Base-by-base conservation (phyloP, 371 early-diverging fungal species). In the Mortierella sp. region DNA sequence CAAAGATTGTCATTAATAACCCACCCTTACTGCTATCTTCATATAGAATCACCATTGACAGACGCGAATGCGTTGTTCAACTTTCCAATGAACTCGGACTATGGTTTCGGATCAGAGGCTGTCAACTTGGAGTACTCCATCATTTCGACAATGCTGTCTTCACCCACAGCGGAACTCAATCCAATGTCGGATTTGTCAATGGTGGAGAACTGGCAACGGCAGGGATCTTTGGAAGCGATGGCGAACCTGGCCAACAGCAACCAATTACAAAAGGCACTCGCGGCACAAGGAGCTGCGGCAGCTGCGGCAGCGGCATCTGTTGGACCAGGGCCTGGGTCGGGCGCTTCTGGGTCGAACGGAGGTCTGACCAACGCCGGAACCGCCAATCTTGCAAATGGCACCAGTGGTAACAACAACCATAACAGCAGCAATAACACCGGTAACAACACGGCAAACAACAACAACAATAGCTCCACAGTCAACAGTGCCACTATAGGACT, bases 81-180 rank as follows among this genome's bases (percentile, higher is more conserved):
- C 45, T 80, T 80, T 52, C 80, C 84, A 74, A 80, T 83, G 83
- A 70, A 75, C 2, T 74, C 88, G 54, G 88, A 90, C 75, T 83
- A 89, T 55, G 92, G 90, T 44, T 97, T 97, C 88, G 96, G 96
- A 45, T 97, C 97, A 2, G 96, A 95, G 74, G 90, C 95, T 48
- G 91, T 95, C 79, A 96, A 96, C 83, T 91, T 96, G 42, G 97
- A 98, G 85, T 96, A 97, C 79, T 92, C 95, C 1, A 94, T 97
- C 48, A 89, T 97, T 26, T 95, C 96, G 16, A 96, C 91, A 77
- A 97, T 97, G 97, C 91, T 97, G 55, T 90, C 88, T 54, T 84
- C 87, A 21, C 77, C 90, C 34, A 82, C 83, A 31, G 75, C 82
- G 14, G 80, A 84, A 6, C 77, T 90, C 73, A 79, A 76, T 57